phyloP scores from a whole-genome alignment of 139 green algal species.

The Asterochloris erici region DNA sequence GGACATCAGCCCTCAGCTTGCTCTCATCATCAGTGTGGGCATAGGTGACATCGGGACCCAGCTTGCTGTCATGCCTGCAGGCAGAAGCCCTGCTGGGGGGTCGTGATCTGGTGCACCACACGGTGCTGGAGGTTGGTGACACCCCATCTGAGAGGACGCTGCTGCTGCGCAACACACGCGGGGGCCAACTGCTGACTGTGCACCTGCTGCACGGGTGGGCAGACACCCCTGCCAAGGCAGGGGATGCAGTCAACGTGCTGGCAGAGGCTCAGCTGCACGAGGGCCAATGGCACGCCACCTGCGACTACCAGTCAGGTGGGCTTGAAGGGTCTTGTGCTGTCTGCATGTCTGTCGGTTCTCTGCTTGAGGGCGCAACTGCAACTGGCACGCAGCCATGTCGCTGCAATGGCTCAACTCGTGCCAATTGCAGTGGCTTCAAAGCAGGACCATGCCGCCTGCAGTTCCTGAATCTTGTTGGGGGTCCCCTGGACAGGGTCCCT shows the following conservation, averaged over 20 bases:
- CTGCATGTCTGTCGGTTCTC: neutral
- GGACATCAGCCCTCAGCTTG: neutral
- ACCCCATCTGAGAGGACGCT: constrained; percentile 26
- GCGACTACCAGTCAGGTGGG: constrained; percentile 10
- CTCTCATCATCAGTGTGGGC: neutral
- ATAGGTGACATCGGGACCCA: neutral
- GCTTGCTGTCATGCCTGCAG: neutral
- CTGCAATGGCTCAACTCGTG: neutral
- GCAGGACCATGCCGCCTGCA: neutral
- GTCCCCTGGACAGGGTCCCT: neutral
- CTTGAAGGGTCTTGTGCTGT: neutral
- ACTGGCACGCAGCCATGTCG: neutral
- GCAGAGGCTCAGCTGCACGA: constrained; percentile 1
- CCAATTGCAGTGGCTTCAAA: neutral
- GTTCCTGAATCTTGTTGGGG: too few relatives aligned
- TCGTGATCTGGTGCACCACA: constrained; percentile 35
- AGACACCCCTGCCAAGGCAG: constrained; percentile 39
- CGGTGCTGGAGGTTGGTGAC: constrained; percentile 34
- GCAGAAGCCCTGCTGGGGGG: neutral
- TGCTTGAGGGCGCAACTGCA: neutral
- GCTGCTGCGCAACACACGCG: constrained; percentile 46
- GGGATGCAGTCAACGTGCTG: constrained; percentile 63
- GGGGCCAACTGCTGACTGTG: constrained; percentile 36
- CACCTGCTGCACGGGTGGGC: constrained; percentile 55
- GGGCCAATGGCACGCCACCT: neutral